Conservation (phyloP, 768 basidiomycete species). For the Steccherinum ochraceum region DNA sequence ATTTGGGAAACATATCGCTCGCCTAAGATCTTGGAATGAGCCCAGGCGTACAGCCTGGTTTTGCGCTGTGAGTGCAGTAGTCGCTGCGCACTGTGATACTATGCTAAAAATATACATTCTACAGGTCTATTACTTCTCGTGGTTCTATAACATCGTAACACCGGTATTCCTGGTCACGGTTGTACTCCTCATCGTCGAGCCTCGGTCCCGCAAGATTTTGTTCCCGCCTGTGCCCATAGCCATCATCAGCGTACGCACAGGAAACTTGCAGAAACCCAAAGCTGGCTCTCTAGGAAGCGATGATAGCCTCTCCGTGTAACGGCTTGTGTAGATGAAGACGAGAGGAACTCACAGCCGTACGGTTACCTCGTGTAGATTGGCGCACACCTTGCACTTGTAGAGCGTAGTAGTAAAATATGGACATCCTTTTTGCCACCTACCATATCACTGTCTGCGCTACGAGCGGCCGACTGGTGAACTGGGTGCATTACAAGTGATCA, state of each 20-base stretch:
- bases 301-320: slow-evolving; percentile 26
- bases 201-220: slow-evolving; percentile 25
- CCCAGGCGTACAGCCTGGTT: slow-evolving; percentile 24
- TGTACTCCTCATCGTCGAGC: slow-evolving; percentile 30
- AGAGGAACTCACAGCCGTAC: too few species aligned
- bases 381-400: too few species aligned
- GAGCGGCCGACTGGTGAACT: too few species aligned
- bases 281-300: slow-evolving; percentile 25
- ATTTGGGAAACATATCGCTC: slow-evolving; percentile 29
- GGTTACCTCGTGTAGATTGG: too few species aligned
- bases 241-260: slow-evolving; percentile 23
- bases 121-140: slow-evolving; percentile 30
- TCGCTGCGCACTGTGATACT: not conserved
- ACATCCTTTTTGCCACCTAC: too few species aligned
- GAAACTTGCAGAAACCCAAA: slow-evolving; percentile 28
- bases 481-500: too few species aligned
- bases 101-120: not conserved
- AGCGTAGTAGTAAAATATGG: too few species aligned
- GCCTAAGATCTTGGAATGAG: slow-evolving; percentile 37
- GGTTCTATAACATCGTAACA: slow-evolving; percentile 30
- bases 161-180: slow-evolving; percentile 26
- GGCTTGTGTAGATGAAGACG: too few species aligned
- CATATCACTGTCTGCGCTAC: too few species aligned
- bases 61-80: slow-evolving; percentile 18
- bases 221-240: slow-evolving; percentile 33